These are phyloP conservation scores for Lycium barbarum DNA, from an alignment of 257 asterid species.

Conservation along the genomic window DNA sequence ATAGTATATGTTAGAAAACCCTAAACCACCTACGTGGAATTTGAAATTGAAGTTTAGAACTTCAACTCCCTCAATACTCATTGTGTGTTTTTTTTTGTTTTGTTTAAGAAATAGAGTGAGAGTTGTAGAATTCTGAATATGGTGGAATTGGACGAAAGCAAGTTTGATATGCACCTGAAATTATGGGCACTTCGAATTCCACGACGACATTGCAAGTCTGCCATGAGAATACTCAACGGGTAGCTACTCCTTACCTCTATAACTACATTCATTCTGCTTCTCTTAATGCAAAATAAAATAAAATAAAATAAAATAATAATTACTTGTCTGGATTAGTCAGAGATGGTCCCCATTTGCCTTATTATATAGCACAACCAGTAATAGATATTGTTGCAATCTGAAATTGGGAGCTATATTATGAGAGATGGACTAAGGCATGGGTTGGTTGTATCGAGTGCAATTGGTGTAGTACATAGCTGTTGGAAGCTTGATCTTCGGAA, in stretches of 20 bases:
- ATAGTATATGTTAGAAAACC: not conserved
- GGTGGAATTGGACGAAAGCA: conserved; percentile 60
- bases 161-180: conserved; percentile 64
- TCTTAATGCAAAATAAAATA: too few species aligned
- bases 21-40: not conserved
- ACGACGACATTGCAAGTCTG: conserved; percentile 79
- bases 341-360: not conserved
- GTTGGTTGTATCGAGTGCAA: too few species aligned
- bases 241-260: conserved; percentile 28
- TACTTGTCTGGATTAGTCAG: not conserved
- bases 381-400: not conserved
- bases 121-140: not conserved
- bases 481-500: too few species aligned
- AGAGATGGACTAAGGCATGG: too few species aligned
- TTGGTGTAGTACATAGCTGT: too few species aligned
- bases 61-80: too few species aligned
- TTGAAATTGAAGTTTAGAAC: too few species aligned
- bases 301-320: too few species aligned
- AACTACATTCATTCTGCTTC: not conserved
- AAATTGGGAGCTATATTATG: too few species aligned
- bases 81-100: too few species aligned
- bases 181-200: conserved; percentile 83
- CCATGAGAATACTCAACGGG: conserved; percentile 80
- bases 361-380: not conserved
- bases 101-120: too few species aligned